Percentiles rank a stretch among this genome's conserved stretches.
phyloP scores from a whole-genome alignment of 805 yeast species.

The Kurtzmaniella cleridarum region DNA sequence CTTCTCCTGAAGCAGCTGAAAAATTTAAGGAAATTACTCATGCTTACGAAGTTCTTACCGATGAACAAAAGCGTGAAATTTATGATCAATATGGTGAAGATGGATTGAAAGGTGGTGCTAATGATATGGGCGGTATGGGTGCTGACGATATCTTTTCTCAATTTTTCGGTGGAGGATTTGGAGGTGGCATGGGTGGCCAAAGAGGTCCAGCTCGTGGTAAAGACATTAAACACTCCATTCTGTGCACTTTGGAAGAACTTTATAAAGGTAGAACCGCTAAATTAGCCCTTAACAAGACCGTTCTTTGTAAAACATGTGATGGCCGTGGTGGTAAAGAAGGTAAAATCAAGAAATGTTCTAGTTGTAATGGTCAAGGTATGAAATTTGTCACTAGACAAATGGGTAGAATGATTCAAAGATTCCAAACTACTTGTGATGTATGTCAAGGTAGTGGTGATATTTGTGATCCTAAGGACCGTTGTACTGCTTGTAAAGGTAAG shows the following conservation, averaged over 20 bases:
- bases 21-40: constrained; percentile 86
- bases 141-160: constrained; percentile 75
- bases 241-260: constrained; percentile 85
- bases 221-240: constrained; percentile 85
- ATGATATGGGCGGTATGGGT: constrained; percentile 52
- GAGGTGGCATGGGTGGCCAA: constrained; percentile 55
- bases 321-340: constrained; percentile 97
- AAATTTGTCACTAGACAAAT: constrained; percentile 92
- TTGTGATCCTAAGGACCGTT: constrained; percentile 79
- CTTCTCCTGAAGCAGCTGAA: constrained; percentile 88
- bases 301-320: constrained; percentile 81
- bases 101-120: constrained; percentile 72
- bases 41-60: constrained; percentile 86
- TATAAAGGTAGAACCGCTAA: constrained; percentile 92
- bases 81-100: constrained; percentile 92
- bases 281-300: constrained; percentile 88
- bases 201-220: constrained; percentile 85
- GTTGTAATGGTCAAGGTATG: constrained; percentile 90
- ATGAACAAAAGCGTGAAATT: constrained; percentile 78
- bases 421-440: constrained; percentile 88
- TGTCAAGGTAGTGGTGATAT: constrained; percentile 93
- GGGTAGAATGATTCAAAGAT: constrained; percentile 99
- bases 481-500: constrained; percentile 84
- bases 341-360: constrained; percentile 76
- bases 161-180: constrained; percentile 68